Percentiles rank a stretch among this genome's conserved stretches.
Evolutionary conservation across 164 flowering plant species (phyloP).

Genomic region (Berberis vulgaris): DNA sequence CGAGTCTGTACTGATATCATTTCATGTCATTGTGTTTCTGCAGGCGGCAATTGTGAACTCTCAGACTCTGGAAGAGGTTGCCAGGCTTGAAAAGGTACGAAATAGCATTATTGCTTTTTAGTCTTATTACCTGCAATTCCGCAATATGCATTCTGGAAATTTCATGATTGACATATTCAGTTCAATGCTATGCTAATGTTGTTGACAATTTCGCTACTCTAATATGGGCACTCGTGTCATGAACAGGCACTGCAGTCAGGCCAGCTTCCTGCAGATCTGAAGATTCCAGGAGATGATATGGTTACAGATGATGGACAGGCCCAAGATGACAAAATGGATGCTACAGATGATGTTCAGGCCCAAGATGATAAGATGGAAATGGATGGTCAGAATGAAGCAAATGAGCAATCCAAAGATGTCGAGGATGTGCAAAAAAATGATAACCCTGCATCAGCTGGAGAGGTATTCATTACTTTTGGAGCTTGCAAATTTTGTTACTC

Average conservation of each 20-base stretch:
- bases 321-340: conserved; percentile 5
- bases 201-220: not conserved
- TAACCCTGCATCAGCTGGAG: conserved; percentile 35
- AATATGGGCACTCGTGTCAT: conserved; percentile 1
- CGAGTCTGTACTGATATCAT: not conserved
- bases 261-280: conserved; percentile 69
- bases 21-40: conserved; percentile 8
- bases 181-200: not conserved
- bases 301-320: conserved; percentile 4
- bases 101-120: conserved; percentile 1
- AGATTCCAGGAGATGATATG: conserved; percentile 25
- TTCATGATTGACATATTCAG: not conserved
- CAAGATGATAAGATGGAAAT: conserved; percentile 34
- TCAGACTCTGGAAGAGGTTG: conserved; percentile 97
- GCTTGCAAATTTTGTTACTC: too few relatives aligned
- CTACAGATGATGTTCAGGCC: not conserved
- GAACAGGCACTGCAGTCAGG: conserved; percentile 72
- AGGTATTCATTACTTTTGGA: conserved; percentile 16
- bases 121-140: not conserved
- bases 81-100: conserved; percentile 84
- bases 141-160: not conserved
- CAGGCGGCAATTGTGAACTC: conserved; percentile 99
- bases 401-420: conserved; percentile 14
- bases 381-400: conserved; percentile 23
- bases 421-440: conserved; percentile 23